A percentile compares a stretch with the other conserved stretches of the same genome.
These are phyloP conservation scores for Orbilia javanica DNA, from an alignment of 2,329 filamentous ascomycete species.

Conservation along the genomic window DNA sequence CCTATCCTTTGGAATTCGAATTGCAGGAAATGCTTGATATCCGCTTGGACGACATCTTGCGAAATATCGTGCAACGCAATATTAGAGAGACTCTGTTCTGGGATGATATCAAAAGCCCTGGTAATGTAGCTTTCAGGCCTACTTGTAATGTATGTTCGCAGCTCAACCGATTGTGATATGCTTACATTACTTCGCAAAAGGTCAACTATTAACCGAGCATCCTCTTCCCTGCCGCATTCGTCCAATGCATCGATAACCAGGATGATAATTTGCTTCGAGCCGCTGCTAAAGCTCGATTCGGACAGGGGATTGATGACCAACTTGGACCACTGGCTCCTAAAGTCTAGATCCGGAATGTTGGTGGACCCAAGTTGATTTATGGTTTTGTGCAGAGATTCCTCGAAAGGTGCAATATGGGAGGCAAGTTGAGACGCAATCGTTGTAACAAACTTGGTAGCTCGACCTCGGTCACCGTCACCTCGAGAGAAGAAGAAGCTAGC, in stretches of 20 bases:
- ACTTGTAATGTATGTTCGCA: slow-evolving; percentile 60
- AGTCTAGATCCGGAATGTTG: slow-evolving; percentile 58
- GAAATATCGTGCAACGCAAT: slow-evolving; percentile 38
- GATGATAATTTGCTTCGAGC: slow-evolving; percentile 29
- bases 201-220: slow-evolving; percentile 26
- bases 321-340: slow-evolving; percentile 66
- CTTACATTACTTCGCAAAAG: slow-evolving; percentile 2
- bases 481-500: slow-evolving; percentile 60
- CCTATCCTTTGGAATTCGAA: slow-evolving; percentile 36
- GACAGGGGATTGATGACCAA: slow-evolving; percentile 65
- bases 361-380: neutral
- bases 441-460: slow-evolving; percentile 36
- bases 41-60: slow-evolving; percentile 59
- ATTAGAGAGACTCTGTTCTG: slow-evolving; percentile 23
- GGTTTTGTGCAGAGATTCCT: neutral
- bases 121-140: slow-evolving; percentile 59
- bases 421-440: slow-evolving; percentile 37
- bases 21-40: slow-evolving; percentile 61
- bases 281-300: slow-evolving; percentile 14
- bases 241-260: slow-evolving; percentile 64
- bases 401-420: neutral
- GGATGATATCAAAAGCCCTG: slow-evolving; percentile 57
- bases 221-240: slow-evolving; percentile 61
- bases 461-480: slow-evolving; percentile 14
- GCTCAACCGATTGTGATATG: slow-evolving; percentile 5